Evolutionary conservation across 768 basidiomycete species (phyloP), one percentile per base, ranked within the genome.

Genomic region (Boletus eberwhitei): DNA sequence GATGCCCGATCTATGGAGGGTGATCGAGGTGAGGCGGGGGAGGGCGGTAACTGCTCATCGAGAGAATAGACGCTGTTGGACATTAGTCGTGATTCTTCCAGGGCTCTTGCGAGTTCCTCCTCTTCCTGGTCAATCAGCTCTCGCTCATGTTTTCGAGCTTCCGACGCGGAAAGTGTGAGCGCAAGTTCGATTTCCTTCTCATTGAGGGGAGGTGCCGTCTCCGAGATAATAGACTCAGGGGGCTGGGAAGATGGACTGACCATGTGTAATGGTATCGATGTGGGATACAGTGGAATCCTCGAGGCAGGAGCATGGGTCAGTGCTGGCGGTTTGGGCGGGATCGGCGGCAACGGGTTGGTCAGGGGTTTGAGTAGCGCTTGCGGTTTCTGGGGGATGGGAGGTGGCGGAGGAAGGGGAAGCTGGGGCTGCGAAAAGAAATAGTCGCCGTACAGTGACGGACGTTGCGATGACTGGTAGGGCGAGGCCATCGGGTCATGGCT

Each of bases 91-190:
- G 85, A 87, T 54, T 78, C 78, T 59, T 81, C 77, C 53, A 91
- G 60, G 0, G 87, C 89, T 57, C 75, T 76, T 21, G 80, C 81
- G 14, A 90, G 72, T 40, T 89, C 85, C 31, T 83, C 82, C 53
- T 88, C 86, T 64, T 90, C 87, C 54, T 66, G 66, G 21, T 60
- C 60, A 32, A 63, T 55, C 42, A 71, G 22, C 8, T 54, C 61
- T 41, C 62, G 55, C 41, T 71, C 68, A 19, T 45, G 68, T n/a
- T 48, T 59, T 35, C 48, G 62, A 8, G 75, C 72, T 44, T 81
- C 80, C 17, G 79, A 59, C 1, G 49, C 54, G 13, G 70, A 79
- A 52, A 79, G 73, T 2, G 83, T 79, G 46, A 84, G 59, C 16
- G 77, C 80, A 16, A 79, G 60, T 12, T 75, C 79, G 22, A 77